Percentiles rank a stretch among this genome's conserved stretches.
Evolutionary conservation across 129 eudicot species (phyloP).

Genomic region (Daucus carota): DNA sequence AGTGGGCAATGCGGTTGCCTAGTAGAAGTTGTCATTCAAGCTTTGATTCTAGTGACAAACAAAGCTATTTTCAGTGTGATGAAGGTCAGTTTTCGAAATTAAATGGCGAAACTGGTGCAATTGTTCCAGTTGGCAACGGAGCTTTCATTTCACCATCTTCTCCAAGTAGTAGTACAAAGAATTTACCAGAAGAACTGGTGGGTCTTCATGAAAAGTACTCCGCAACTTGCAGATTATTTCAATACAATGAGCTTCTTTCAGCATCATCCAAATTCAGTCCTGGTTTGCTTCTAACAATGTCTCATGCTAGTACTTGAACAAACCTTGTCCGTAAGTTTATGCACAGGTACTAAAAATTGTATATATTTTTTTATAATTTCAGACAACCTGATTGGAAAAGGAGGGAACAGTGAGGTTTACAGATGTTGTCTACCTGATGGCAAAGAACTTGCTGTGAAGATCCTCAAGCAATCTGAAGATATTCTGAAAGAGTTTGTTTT

Average conservation of each 20-base stretch:
- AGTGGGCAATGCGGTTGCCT: slow-evolving; percentile 75
- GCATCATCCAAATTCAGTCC: slow-evolving; percentile 71
- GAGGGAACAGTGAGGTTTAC: slow-evolving; percentile 85
- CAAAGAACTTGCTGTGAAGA: slow-evolving; percentile 50
- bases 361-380: slow-evolving; percentile 10
- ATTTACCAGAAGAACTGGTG: slow-evolving; percentile 54
- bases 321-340: background rate
- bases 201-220: slow-evolving; percentile 74
- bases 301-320: slow-evolving; percentile 4
- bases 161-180: slow-evolving; percentile 21
- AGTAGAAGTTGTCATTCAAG: slow-evolving; percentile 33
- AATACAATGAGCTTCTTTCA: slow-evolving; percentile 51
- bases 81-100: slow-evolving; percentile 24
- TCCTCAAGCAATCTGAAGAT: slow-evolving; percentile 48
- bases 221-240: slow-evolving; percentile 65
- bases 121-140: slow-evolving; percentile 44
- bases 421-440: slow-evolving; percentile 73
- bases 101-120: slow-evolving; percentile 54
- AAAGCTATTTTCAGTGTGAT: slow-evolving; percentile 1
- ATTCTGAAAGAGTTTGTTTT: slow-evolving; percentile 37
- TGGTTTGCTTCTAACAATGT: slow-evolving; percentile 38
- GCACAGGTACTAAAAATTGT: background rate
- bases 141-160: slow-evolving; percentile 25
- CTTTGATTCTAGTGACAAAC: slow-evolving; percentile 25
- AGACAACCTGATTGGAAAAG: slow-evolving; percentile 90